Percentiles rank a stretch among this genome's conserved stretches.
Conservation (phyloP, 2,329 filamentous ascomycete genomes). For the Gaeumannomyces sp. region DNA sequence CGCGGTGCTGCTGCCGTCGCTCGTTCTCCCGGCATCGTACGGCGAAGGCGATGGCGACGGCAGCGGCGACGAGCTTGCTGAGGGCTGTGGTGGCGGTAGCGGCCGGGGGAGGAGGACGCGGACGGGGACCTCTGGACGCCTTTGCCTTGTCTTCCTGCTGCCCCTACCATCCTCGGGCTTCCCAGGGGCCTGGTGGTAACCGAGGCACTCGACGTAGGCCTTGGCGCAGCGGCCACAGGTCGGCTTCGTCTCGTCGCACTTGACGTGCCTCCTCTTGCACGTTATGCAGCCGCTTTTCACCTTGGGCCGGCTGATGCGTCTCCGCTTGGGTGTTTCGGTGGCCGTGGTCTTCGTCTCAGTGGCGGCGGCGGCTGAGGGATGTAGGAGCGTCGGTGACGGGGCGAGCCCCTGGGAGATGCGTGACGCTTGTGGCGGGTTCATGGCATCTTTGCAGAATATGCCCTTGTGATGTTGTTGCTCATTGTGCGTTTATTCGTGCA, state of each 20-base stretch:
- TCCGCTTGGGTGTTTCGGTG: slow-evolving; percentile 21
- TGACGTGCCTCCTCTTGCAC: slow-evolving; percentile 21
- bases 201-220: slow-evolving; percentile 21
- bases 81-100: neutral
- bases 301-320: slow-evolving; percentile 20
- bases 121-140: neutral
- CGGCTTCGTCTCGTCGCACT: slow-evolving; percentile 22
- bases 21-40: neutral
- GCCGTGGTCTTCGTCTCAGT: neutral
- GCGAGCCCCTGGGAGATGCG: neutral
- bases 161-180: neutral
- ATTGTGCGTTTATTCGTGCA: too few relatives aligned
- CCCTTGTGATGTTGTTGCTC: neutral
- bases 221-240: slow-evolving; percentile 22
- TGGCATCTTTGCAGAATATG: neutral
- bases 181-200: slow-evolving; percentile 16
- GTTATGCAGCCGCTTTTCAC: slow-evolving; percentile 21
- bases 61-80: neutral
- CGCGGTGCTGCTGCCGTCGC: neutral
- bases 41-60: neutral
- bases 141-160: neutral
- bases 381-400: neutral
- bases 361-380: neutral
- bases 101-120: slow-evolving; percentile 1
- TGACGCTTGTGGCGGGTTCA: neutral